Percentiles rank a stretch among this genome's conserved stretches.
These are phyloP conservation scores for Pichia kudriavzevii DNA, from an alignment of 1,139 yeast species.

Conservation along the genomic window DNA sequence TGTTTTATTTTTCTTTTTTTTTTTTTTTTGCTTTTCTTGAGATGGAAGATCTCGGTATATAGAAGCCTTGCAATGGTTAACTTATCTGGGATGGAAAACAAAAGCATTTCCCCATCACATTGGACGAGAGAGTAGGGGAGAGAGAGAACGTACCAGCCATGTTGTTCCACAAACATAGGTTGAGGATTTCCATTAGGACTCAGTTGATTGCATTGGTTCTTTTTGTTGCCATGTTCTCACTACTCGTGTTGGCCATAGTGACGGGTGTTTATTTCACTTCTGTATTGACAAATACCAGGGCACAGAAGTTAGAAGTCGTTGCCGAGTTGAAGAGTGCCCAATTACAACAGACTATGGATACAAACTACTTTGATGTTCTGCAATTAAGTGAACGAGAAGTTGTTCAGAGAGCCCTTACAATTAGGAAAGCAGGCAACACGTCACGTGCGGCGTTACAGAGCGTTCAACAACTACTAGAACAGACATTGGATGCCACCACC, in stretches of 20 bases:
- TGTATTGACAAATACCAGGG: constrained; percentile 54
- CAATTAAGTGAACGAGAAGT: constrained; percentile 61
- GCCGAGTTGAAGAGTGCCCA: constrained; percentile 79
- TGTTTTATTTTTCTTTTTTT: no score
- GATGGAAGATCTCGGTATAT: no score
- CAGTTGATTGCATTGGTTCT: constrained; percentile 80
- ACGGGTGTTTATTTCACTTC: constrained; percentile 73
- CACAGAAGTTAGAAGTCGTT: constrained; percentile 67
- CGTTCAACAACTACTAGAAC: constrained; percentile 45
- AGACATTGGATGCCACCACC: constrained; percentile 56
- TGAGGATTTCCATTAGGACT: constrained; percentile 49
- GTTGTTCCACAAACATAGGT: constrained; percentile 21
- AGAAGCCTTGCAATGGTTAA: no score
- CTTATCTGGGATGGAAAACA: no score
- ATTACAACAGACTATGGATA: constrained; percentile 57
- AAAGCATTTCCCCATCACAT: no score
- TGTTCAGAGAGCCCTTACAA: constrained; percentile 51
- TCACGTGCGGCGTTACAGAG: constrained; percentile 30
- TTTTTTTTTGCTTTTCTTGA: no score
- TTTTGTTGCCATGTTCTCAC: constrained; percentile 66
- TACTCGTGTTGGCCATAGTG: constrained; percentile 67
- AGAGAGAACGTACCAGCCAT: no score
- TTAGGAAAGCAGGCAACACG: constrained; percentile 68
- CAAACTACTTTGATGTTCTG: constrained; percentile 59
- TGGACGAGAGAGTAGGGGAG: no score